Percentiles rank a stretch among this genome's conserved stretches.
phyloP scores from a whole-genome alignment of 345 rosid species.

The Populus ilicifolia region DNA sequence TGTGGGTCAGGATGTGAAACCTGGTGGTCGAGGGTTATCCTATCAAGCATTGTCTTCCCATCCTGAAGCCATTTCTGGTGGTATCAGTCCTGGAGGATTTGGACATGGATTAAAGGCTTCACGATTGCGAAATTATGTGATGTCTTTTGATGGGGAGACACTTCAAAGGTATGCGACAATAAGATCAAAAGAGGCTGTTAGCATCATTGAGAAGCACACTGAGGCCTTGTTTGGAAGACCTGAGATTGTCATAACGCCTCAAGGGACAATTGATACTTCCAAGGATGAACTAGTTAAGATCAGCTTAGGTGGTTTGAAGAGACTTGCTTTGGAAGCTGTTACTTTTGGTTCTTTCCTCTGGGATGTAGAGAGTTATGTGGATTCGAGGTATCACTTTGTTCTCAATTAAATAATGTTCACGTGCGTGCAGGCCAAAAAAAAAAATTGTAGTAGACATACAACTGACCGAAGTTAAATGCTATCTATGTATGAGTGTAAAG shows the following conservation, averaged over 20 bases:
- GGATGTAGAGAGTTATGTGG: constrained; percentile 94
- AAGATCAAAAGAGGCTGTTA: constrained; percentile 85
- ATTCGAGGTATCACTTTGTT: constrained; percentile 89
- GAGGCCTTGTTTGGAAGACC: constrained; percentile 94
- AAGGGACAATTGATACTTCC: constrained; percentile 69
- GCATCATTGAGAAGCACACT: constrained; percentile 92
- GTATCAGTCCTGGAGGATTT: constrained; percentile 52
- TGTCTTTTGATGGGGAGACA: constrained; percentile 90
- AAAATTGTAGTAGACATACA: background rate
- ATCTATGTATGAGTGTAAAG: constrained; percentile 14
- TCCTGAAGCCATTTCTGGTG: constrained; percentile 62
- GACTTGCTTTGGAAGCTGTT: constrained; percentile 93
- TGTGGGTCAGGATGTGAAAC: constrained; percentile 30
- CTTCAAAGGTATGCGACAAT: constrained; percentile 90
- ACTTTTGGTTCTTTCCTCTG: constrained; percentile 96
- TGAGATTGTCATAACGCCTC: constrained; percentile 62
- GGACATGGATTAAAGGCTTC: constrained; percentile 59
- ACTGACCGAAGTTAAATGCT: constrained; percentile 14
- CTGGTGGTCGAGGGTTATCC: constrained; percentile 26
- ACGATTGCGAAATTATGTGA: constrained; percentile 69
- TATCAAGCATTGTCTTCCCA: constrained; percentile 44
- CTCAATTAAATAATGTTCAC: constrained; percentile 35
- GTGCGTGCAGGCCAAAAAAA: background rate
- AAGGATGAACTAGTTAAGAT: constrained; percentile 67
- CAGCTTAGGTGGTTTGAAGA: constrained; percentile 83